These are phyloP conservation scores for Pseudohalonectria lignicola DNA, from an alignment of 2,329 filamentous ascomycete species.

Conservation along the genomic window DNA sequence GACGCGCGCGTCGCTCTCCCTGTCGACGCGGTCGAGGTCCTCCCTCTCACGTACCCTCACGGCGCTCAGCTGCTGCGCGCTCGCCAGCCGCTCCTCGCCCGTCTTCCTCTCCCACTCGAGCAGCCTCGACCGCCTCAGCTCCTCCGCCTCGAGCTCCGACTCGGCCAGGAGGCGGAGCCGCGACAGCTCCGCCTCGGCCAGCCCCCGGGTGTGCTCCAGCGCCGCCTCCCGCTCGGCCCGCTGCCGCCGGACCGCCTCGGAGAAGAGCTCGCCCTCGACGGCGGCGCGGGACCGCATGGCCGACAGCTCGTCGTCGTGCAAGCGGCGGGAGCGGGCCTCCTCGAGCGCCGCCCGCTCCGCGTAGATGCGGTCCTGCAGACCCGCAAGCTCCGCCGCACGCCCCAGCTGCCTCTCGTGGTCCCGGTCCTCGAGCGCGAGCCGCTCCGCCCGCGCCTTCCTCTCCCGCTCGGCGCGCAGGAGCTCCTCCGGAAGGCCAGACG, in stretches of 20 bases:
- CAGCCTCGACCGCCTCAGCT: constrained; percentile 27
- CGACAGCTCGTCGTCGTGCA: constrained; percentile 31
- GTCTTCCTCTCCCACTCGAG: constrained; percentile 37
- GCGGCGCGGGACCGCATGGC: constrained; percentile 31
- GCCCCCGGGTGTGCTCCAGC: constrained; percentile 32
- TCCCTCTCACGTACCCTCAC: constrained; percentile 38
- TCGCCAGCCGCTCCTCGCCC: constrained; percentile 32
- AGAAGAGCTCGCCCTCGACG: constrained; percentile 32
- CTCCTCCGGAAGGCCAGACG: constrained; percentile 38
- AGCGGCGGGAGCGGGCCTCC: constrained; percentile 34
- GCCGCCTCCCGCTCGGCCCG: constrained; percentile 22
- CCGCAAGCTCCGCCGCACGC: constrained; percentile 38
- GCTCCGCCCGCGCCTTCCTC: constrained; percentile 33
- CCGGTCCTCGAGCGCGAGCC: constrained; percentile 32
- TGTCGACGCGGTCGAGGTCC: constrained; percentile 37
- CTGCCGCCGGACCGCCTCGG: constrained; percentile 22
- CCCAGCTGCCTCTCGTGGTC: constrained; percentile 36
- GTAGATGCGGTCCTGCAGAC: constrained; percentile 38
- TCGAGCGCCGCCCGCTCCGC: constrained; percentile 38
- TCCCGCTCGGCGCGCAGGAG: constrained; percentile 37
- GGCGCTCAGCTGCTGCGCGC: constrained; percentile 36
- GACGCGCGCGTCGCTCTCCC: constrained; percentile 31
- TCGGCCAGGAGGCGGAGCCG: constrained; percentile 32
- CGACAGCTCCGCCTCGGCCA: constrained; percentile 33
- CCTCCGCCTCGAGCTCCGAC: constrained; percentile 34